A percentile compares a stretch with the other conserved stretches of the same genome.
Evolutionary conservation across 768 basidiomycete species (phyloP).

Genomic region (Austroboletus eburneus): DNA sequence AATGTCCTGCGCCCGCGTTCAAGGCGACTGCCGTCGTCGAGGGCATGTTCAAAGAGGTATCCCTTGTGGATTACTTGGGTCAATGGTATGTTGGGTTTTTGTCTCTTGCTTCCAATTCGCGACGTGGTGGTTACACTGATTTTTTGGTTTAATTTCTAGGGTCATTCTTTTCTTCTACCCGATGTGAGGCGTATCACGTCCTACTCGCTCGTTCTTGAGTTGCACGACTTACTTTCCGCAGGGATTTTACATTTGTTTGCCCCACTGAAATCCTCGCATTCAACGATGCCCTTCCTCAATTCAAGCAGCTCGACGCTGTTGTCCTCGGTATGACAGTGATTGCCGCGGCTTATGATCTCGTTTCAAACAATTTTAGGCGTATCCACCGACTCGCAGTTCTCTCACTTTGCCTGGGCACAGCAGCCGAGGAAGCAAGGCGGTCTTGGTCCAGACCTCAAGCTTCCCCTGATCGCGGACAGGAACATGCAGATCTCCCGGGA

Average conservation of each 20-base stretch:
- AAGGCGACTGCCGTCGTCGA: constrained; percentile 69
- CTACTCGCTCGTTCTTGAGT: too few relatives aligned
- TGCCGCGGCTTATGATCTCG: too few relatives aligned
- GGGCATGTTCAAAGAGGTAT: constrained; percentile 72
- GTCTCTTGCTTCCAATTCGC: neutral
- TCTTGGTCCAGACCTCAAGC: constrained; percentile 81
- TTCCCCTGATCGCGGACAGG: constrained; percentile 79
- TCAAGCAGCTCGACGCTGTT: constrained; percentile 66
- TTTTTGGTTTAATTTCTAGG: constrained; percentile 54
- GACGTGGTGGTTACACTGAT: neutral
- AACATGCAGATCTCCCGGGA: constrained; percentile 77
- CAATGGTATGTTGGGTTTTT: constrained; percentile 65
- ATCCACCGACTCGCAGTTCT: constrained; percentile 88
- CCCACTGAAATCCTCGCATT: constrained; percentile 97
- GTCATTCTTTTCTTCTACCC: constrained; percentile 95
- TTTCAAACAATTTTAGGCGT: too few relatives aligned
- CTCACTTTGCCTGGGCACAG: constrained; percentile 83
- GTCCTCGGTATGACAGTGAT: constrained; percentile 77
- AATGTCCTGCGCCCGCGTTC: constrained; percentile 84
- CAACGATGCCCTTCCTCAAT: constrained; percentile 78
- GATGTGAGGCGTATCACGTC: constrained; percentile 73
- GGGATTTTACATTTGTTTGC: constrained; percentile 88
- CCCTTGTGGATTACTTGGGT: constrained; percentile 68
- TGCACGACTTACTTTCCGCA: constrained; percentile 30
- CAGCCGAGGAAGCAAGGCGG: constrained; percentile 83